Percentiles rank a stretch among this genome's conserved stretches.
phyloP scores from a whole-genome alignment of 208 protist species.

The Herpetomonas tarakana region DNA sequence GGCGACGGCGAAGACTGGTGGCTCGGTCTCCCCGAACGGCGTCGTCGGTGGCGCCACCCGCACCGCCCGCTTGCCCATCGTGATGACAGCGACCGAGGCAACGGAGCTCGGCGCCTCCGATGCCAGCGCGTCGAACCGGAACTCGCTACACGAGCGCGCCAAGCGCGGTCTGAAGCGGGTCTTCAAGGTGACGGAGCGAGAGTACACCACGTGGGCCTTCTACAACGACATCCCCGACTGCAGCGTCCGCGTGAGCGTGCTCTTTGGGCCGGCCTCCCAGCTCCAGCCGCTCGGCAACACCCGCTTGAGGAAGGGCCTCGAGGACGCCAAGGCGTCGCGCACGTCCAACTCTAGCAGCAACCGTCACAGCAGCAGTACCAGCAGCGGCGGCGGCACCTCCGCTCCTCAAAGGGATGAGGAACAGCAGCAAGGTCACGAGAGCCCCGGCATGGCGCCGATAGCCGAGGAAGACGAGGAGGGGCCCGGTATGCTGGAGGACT shows the following conservation, averaged over 20 bases:
- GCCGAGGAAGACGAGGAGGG: neutral
- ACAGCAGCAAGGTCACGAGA: too few species aligned
- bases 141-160: neutral
- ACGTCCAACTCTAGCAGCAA: conserved; percentile 2
- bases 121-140: neutral
- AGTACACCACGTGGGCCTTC: conserved; percentile 40
- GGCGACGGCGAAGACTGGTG: neutral
- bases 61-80: neutral
- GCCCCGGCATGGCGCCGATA: too few species aligned
- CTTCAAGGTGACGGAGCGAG: conserved; percentile 32
- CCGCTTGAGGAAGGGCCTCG: conserved; percentile 16
- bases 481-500: neutral
- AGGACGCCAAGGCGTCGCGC: conserved; percentile 12
- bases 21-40: neutral
- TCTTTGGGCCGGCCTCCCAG: conserved; percentile 44
- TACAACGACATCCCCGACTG: conserved; percentile 58
- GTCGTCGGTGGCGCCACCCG: neutral
- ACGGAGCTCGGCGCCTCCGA: conserved; percentile 17
- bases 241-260: conserved; percentile 42
- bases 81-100: conserved; percentile 17
- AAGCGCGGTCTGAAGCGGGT: conserved; percentile 6
- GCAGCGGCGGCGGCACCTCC: too few species aligned
- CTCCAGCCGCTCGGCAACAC: conserved; percentile 37
- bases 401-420: too few species aligned
- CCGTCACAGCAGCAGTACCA: too few species aligned